Percentiles rank a stretch among this genome's conserved stretches.
Conservation (phyloP, 1,284 basidiomycete genomes). For the Gastroboletus turbinatus region DNA sequence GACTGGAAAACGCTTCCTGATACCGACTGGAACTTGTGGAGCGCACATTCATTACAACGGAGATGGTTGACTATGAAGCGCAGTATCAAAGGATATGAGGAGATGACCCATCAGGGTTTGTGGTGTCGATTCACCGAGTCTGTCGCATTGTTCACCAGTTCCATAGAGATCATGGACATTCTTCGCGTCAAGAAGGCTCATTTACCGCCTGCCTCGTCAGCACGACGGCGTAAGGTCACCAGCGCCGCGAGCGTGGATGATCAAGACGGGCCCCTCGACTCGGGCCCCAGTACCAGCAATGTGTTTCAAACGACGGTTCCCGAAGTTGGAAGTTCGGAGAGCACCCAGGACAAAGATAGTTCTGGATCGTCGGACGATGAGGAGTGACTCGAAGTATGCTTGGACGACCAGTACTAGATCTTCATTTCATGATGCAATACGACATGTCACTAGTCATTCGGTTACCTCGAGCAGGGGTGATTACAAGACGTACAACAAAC, state of each 20-base stretch:
- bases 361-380: conserved; percentile 60
- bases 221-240: conserved; percentile 47
- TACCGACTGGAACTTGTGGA: conserved; percentile 79
- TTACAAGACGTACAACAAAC: background rate
- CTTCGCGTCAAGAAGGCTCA: conserved; percentile 68
- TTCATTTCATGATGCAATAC: conserved; percentile 1
- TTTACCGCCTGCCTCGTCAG: conserved; percentile 41
- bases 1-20: conserved; percentile 78
- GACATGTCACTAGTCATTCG: background rate
- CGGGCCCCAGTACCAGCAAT: conserved; percentile 24
- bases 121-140: conserved; percentile 8
- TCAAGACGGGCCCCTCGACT: conserved; percentile 23
- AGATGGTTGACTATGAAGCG: conserved; percentile 78
- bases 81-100: conserved; percentile 68
- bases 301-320: conserved; percentile 9
- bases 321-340: conserved; percentile 15
- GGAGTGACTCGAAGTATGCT: conserved; percentile 44
- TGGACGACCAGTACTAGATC: background rate
- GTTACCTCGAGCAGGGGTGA: background rate
- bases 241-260: conserved; percentile 52
- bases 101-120: conserved; percentile 74
- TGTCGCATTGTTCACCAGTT: conserved; percentile 5
- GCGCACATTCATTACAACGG: conserved; percentile 70
- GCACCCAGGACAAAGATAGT: conserved; percentile 45
- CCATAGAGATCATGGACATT: conserved; percentile 76